Conservation (phyloP, 23 red algal genomes). For the Gracilariopsis chorda region DNA sequence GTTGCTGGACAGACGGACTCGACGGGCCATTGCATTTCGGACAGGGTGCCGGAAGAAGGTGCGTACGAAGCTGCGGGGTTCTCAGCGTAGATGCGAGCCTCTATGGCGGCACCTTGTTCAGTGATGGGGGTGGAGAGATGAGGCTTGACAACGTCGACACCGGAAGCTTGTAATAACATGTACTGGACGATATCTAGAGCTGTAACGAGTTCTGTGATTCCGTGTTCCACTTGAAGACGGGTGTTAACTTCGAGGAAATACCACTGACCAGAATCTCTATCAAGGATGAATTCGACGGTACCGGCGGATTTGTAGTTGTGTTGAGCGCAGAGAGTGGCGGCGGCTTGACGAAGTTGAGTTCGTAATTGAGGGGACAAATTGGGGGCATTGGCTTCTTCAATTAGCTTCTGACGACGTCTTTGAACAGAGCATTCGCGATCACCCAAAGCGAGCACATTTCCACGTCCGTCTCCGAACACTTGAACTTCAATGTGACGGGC, state of each 20-base stretch:
- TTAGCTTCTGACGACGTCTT: slow-evolving; percentile 88
- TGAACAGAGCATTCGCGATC: slow-evolving; percentile 97
- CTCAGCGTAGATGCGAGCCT: slow-evolving; percentile 89
- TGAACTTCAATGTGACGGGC: slow-evolving; percentile 96
- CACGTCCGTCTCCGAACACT: slow-evolving; percentile 79
- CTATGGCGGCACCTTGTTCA: slow-evolving; percentile 65
- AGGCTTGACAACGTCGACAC: slow-evolving; percentile 47
- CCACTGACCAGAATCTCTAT: slow-evolving; percentile 41
- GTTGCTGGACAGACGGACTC: not conserved
- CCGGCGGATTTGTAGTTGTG: slow-evolving; percentile 78
- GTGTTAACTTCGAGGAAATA: slow-evolving; percentile 98
- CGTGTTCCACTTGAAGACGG: slow-evolving; percentile 82
- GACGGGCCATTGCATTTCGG: slow-evolving; percentile 58
- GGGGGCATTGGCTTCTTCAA: slow-evolving; percentile 90
- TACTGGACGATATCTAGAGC: slow-evolving; percentile 85
- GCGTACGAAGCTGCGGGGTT: slow-evolving; percentile 47
- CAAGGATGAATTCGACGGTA: slow-evolving; percentile 95
- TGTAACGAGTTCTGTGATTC: slow-evolving; percentile 73
- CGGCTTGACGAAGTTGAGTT: slow-evolving; percentile 42
- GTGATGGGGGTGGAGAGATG: slow-evolving; percentile 24
- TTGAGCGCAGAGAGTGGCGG: slow-evolving; percentile 45
- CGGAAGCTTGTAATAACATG: slow-evolving; percentile 57
- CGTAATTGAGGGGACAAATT: slow-evolving; percentile 40
- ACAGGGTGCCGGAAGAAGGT: slow-evolving; percentile 68
- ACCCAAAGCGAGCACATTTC: slow-evolving; percentile 60